Conservation (phyloP, 2,329 filamentous ascomycete genomes). For the Cercospora sp. region DNA sequence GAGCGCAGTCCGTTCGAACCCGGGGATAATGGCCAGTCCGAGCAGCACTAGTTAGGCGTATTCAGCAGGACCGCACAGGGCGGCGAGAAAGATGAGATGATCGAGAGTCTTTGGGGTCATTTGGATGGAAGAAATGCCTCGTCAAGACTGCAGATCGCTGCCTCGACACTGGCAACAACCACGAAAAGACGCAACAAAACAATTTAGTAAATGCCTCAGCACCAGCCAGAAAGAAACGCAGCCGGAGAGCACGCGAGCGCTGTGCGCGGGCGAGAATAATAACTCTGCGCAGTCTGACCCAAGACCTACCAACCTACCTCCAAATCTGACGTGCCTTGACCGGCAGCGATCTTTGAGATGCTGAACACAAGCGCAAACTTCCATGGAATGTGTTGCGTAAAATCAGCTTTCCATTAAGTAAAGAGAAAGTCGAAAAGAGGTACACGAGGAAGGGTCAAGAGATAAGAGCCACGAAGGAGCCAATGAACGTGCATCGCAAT, state of each 20-base stretch:
- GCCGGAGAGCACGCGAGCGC: neutral
- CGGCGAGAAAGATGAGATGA: conserved; percentile 39
- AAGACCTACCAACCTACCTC: neutral
- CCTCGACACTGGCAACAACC: neutral
- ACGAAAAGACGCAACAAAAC: neutral
- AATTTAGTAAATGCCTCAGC: conserved; percentile 9
- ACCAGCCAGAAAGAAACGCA: neutral
- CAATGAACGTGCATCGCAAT: neutral
- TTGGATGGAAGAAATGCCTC: conserved; percentile 17
- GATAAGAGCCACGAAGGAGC: neutral
- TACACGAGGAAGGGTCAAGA: neutral
- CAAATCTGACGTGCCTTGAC: neutral
- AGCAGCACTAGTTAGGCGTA: conserved; percentile 18
- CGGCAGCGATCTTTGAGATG: neutral
- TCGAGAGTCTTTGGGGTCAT: conserved; percentile 41
- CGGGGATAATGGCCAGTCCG: neutral
- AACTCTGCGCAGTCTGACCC: neutral
- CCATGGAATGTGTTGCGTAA: conserved; percentile 4
- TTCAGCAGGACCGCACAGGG: conserved; percentile 35
- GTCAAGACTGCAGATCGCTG: neutral
- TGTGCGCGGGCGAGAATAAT: no score
- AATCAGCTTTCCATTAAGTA: neutral
- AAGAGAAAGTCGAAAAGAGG: conserved; percentile 4
- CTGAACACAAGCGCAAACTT: conserved; percentile 14
- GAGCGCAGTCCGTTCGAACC: conserved; percentile 4